Conservation (phyloP, 2,329 filamentous ascomycete species). For the Alternaria arborescens region DNA sequence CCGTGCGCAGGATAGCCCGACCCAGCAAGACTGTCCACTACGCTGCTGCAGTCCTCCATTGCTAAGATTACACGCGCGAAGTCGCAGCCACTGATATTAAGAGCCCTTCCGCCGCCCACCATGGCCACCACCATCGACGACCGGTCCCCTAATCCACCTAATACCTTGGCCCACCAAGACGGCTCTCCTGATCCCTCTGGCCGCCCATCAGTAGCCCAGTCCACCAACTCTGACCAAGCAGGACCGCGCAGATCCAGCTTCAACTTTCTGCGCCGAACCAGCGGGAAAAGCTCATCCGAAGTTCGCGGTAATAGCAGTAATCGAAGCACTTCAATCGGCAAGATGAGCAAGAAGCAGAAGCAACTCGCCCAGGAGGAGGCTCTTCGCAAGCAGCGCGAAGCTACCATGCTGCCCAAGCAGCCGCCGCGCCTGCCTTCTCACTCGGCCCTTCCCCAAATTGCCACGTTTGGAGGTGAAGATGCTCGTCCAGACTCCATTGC, state of each 20-base stretch:
- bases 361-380: constrained; percentile 61
- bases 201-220: constrained; percentile 21
- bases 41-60: constrained; percentile 31
- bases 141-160: constrained; percentile 21
- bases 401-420: constrained; percentile 63
- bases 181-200: constrained; percentile 41
- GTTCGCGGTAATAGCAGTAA: constrained; percentile 26
- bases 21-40: constrained; percentile 19
- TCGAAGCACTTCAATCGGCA: constrained; percentile 45
- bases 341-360: constrained; percentile 67
- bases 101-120: constrained; percentile 33
- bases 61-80: constrained; percentile 37
- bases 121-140: constrained; percentile 39
- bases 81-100: constrained; percentile 31
- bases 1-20: constrained; percentile 18
- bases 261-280: constrained; percentile 49
- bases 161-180: constrained; percentile 27
- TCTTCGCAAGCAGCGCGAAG: constrained; percentile 64
- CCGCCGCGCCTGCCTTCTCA: constrained; percentile 67
- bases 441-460: constrained; percentile 59
- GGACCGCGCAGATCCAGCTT: constrained; percentile 44
- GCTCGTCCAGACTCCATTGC: constrained; percentile 68
- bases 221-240: constrained; percentile 26
- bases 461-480: constrained; percentile 70
- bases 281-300: constrained; percentile 35